phyloP scores from a whole-genome alignment of 495 filamentous ascomycete species.

The Aspergillus hancockii region DNA sequence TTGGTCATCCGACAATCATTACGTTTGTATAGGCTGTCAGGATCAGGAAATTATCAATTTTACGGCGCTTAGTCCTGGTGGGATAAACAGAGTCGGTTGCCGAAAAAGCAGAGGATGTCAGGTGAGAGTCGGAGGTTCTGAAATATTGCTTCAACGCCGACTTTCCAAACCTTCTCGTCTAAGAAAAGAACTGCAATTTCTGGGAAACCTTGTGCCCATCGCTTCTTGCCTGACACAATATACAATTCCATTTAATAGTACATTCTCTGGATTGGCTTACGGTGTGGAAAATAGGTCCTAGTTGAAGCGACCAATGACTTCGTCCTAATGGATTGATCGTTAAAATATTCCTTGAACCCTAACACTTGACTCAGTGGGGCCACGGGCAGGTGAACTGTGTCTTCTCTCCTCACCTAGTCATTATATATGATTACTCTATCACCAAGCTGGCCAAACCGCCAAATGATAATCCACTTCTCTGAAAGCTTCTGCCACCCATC shows the following conservation, averaged over 20 bases:
- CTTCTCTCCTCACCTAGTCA: slow-evolving; percentile 1
- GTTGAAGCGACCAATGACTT: too few relatives aligned
- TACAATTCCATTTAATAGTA: neutral
- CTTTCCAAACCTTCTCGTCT: neutral
- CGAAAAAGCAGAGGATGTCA: neutral
- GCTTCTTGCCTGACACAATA: neutral
- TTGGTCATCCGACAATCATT: neutral
- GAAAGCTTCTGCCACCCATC: slow-evolving; percentile 8
- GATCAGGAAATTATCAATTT: neutral
- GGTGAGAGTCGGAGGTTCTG: neutral
- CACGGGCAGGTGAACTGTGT: too few relatives aligned
- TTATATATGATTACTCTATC: slow-evolving; percentile 12
- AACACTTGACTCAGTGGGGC: too few relatives aligned
- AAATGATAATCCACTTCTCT: slow-evolving; percentile 9
- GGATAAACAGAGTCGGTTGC: slow-evolving; percentile 3
- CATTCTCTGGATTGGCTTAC: slow-evolving; percentile 1
- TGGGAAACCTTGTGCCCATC: neutral
- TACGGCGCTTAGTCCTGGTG: neutral
- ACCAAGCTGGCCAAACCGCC: slow-evolving; percentile 11
- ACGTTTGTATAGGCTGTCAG: slow-evolving; percentile 5
- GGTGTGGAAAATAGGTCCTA: neutral
- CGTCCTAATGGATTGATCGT: too few relatives aligned
- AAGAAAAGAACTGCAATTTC: neutral
- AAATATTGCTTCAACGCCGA: neutral
- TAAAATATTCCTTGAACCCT: too few relatives aligned